Percentiles rank a stretch among this genome's conserved stretches.
Evolutionary conservation across 257 asterid species (phyloP).

Genomic region (Salvia splendens): DNA sequence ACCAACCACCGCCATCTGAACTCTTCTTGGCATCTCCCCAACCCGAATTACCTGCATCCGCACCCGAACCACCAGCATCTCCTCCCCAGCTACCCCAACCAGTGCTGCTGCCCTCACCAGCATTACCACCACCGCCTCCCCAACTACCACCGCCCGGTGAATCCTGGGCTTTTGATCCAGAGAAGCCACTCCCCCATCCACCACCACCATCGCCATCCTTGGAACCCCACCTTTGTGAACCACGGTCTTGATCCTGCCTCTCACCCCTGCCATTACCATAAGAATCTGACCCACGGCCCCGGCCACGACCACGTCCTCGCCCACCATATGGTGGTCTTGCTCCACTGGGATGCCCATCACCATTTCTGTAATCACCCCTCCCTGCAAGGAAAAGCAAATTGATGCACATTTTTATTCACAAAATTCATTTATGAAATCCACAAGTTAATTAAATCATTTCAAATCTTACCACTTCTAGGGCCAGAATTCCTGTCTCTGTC

Average conservation of each 20-base stretch:
- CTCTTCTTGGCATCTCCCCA: slow-evolving; percentile 59
- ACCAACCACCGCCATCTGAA: slow-evolving; percentile 42
- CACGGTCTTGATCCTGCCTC: slow-evolving; percentile 50
- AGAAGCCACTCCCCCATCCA: slow-evolving; percentile 50
- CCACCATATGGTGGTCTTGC: slow-evolving; percentile 63
- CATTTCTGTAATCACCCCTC: slow-evolving; percentile 69
- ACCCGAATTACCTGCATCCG: slow-evolving; percentile 44
- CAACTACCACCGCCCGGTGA: slow-evolving; percentile 60
- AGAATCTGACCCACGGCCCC: slow-evolving; percentile 43
- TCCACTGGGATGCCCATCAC: slow-evolving; percentile 61
- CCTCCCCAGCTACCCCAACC: slow-evolving; percentile 46
- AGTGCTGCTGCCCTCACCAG: slow-evolving; percentile 29
- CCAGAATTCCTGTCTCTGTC: slow-evolving; percentile 67
- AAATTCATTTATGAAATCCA: neutral
- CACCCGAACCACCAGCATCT: slow-evolving; percentile 31
- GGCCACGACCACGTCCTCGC: slow-evolving; percentile 48
- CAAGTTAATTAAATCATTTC: slow-evolving; percentile 24
- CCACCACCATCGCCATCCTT: slow-evolving; percentile 53
- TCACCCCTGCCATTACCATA: slow-evolving; percentile 46
- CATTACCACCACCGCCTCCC: slow-evolving; percentile 38
- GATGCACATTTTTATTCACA: neutral
- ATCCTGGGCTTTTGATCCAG: slow-evolving; percentile 59
- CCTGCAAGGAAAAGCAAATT: slow-evolving; percentile 47
- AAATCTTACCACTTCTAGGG: slow-evolving; percentile 60
- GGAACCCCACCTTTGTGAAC: slow-evolving; percentile 64